phyloP scores from a whole-genome alignment of 2,329 filamentous ascomycete species.

The Cladorrhinum sp. region DNA sequence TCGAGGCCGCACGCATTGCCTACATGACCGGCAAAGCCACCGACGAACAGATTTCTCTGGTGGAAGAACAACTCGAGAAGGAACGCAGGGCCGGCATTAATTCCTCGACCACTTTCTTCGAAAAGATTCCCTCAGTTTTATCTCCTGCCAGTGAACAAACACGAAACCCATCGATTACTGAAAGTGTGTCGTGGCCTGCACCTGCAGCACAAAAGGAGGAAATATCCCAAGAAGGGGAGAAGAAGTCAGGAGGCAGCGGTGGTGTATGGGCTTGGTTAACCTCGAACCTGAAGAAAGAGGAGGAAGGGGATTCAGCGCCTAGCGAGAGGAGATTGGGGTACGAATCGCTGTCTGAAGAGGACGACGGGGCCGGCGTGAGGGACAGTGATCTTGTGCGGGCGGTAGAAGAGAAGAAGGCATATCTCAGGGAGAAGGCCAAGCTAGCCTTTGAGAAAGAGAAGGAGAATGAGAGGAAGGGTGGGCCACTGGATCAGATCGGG shows the following conservation, averaged over 20 bases:
- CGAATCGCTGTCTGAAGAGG: constrained; percentile 35
- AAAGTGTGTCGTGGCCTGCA: constrained; percentile 19
- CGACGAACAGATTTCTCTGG: constrained; percentile 53
- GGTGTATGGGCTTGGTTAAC: constrained; percentile 38
- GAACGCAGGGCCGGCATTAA: constrained; percentile 37
- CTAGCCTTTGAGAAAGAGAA: constrained; percentile 48
- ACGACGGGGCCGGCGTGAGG: constrained; percentile 30
- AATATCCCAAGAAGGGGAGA: constrained; percentile 6
- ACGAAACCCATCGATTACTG: constrained; percentile 9
- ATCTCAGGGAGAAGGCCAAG: constrained; percentile 39
- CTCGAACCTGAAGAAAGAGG: constrained; percentile 38
- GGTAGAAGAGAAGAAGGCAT: constrained; percentile 33
- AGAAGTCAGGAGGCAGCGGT: constrained; percentile 8
- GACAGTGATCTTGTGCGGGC: constrained; percentile 32
- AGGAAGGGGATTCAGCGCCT: constrained; percentile 29
- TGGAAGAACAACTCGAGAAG: constrained; percentile 54
- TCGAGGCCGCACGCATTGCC: constrained; percentile 56
- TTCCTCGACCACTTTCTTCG: constrained; percentile 26
- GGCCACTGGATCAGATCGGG: constrained; percentile 50
- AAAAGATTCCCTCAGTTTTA: constrained; percentile 41
- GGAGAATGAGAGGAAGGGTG: constrained; percentile 49
- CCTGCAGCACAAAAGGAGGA: background rate
- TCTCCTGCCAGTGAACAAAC: constrained; percentile 2
- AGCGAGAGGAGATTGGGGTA: constrained; percentile 31
- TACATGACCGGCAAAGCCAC: constrained; percentile 58